Base-by-base conservation (phyloP, 257 asterid genomes). In the Solanum gandarillasii region DNA sequence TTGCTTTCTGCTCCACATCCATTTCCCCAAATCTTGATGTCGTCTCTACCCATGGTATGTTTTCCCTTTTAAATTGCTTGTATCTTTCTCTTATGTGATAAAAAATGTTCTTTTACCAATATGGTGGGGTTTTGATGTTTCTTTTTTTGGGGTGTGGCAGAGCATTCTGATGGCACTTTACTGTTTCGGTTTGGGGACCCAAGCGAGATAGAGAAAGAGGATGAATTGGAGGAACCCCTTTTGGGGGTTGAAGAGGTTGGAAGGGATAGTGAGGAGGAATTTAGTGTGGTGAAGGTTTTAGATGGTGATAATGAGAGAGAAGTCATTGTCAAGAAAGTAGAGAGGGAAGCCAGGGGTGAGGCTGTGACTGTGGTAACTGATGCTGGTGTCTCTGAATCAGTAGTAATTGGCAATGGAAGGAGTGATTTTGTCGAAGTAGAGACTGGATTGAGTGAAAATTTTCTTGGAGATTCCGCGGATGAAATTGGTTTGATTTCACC, bases 161-260 rank as follows among this genome's bases (percentile, higher is more conserved):
- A 95, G 91, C 93, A 91, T 90, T 86, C 93, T 36, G 99, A 97
- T 90, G 98, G 98, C 18, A 95, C 97, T 89, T 2, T 94, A 16
- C 46, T 93, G 90, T 97, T 95, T 91, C 93, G 95, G 91, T 97
- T 97, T 90, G 98, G 97, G 89, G 94, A 95, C 73, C 95, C 94
- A 4, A 89, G 88, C 52, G 93, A 94, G 88, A 85, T 90, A 76
- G 89, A 79, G 11, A 89, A 92, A 88, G 90, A 90, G 88, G 92
- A 86, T 46, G 88, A 83, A 75, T 31, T 70, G 79, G 92, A 89
- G 92, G 92, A 93, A 48, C 16, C 95, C 65, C 36, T 83, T 34
- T 67, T 62, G 32, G 88, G 68, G 60, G 20, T 68, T 68, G 91
- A 90, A 87, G 93, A 89, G 39, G 87, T 70, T 27, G 91, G 73